phyloP scores from a whole-genome alignment of 805 yeast species.

The Zygoascus flipseniorum region DNA sequence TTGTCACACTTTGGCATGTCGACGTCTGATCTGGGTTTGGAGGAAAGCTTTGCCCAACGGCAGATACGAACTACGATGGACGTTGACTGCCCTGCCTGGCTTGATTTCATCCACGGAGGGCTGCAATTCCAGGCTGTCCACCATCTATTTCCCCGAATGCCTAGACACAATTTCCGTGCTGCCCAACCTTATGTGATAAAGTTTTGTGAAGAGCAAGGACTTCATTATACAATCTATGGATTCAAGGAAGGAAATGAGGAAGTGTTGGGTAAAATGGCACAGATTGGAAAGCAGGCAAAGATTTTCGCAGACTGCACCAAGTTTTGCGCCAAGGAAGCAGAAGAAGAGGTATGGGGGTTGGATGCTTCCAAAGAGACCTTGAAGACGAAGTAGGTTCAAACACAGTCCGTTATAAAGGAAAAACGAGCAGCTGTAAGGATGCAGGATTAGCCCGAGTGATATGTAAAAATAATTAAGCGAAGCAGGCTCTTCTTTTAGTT shows the following conservation, averaged over 20 bases:
- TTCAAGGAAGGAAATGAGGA: constrained; percentile 68
- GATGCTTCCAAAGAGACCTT: neutral
- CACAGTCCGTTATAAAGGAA: too few species aligned
- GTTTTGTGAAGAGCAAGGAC: constrained; percentile 69
- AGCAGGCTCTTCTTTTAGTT: too few species aligned
- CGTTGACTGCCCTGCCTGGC: constrained; percentile 88
- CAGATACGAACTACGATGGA: constrained; percentile 92
- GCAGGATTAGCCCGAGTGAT: too few species aligned
- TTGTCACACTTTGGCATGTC: constrained; percentile 91
- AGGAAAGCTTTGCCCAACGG: constrained; percentile 70
- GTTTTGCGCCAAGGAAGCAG: constrained; percentile 46
- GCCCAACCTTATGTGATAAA: constrained; percentile 65
- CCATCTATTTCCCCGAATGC: constrained; percentile 81
- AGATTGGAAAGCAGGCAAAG: constrained; percentile 70
- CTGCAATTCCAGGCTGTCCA: constrained; percentile 87
- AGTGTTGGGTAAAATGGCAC: constrained; percentile 61
- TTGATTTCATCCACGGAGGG: constrained; percentile 87
- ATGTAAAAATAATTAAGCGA: too few species aligned
- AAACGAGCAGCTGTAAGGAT: too few species aligned
- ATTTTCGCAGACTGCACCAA: constrained; percentile 67
- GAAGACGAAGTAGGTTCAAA: neutral
- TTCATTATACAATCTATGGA: constrained; percentile 76
- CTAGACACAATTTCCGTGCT: constrained; percentile 74
- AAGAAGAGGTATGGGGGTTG: constrained; percentile 3
- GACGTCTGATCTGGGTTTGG: constrained; percentile 73